Conservation (phyloP, 441 rosid species). For the Euphorbia corollata region DNA sequence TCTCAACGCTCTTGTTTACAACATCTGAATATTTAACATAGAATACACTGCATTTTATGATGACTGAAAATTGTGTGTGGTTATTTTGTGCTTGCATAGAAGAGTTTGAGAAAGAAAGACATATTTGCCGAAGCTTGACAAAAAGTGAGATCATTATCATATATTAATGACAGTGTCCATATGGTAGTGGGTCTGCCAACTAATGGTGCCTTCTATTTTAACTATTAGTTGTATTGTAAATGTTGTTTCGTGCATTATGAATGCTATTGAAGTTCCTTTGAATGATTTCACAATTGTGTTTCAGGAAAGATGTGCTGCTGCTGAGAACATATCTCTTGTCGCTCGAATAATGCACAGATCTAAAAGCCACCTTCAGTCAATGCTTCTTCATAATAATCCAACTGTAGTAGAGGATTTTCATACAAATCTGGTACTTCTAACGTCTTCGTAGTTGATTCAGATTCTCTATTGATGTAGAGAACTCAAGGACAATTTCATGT, state of each 20-base stretch:
- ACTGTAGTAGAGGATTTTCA: slow-evolving; percentile 81
- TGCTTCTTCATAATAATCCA: slow-evolving; percentile 80
- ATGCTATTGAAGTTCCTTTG: slow-evolving; percentile 9
- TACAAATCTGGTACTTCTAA: slow-evolving; percentile 56
- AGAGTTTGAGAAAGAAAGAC: not conserved
- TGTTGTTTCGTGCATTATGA: slow-evolving; percentile 15
- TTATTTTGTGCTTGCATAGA: not conserved
- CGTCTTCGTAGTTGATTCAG: not conserved
- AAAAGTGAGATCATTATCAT: not conserved
- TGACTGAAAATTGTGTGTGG: not conserved
- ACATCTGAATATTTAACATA: slow-evolving; percentile 1
- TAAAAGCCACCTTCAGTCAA: slow-evolving; percentile 80
- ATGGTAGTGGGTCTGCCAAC: not conserved
- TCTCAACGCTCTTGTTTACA: not conserved
- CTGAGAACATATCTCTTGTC: slow-evolving; percentile 68
- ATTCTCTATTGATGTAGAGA: slow-evolving; percentile 3
- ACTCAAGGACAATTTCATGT: not conserved
- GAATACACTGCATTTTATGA: not conserved
- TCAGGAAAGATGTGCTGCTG: slow-evolving; percentile 96
- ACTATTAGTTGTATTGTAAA: slow-evolving; percentile 1
- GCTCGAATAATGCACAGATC: slow-evolving; percentile 79
- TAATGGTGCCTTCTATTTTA: not conserved
- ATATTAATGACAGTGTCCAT: not conserved
- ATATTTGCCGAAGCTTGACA: not conserved
- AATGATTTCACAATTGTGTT: slow-evolving; percentile 29